These are phyloP conservation scores for Lenwebbia sp. DNA, from an alignment of 345 rosid genomes.

Conservation along the genomic window DNA sequence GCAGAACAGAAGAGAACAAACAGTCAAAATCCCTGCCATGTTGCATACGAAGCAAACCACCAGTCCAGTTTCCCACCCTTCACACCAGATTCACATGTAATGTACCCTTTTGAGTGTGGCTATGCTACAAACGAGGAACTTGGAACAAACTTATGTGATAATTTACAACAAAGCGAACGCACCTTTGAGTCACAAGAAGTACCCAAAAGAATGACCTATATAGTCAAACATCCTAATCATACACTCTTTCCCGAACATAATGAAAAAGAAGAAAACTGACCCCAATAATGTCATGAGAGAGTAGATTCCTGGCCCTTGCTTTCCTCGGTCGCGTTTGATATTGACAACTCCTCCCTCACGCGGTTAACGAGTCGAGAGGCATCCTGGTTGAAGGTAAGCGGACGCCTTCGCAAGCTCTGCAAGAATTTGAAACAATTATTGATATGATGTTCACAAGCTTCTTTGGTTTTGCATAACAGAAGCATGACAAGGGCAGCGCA, in stretches of 20 bases:
- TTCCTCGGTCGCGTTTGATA: slow-evolving; percentile 19
- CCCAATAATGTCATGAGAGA: neutral
- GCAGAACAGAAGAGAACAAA: neutral
- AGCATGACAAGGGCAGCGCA: neutral
- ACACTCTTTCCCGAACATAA: neutral
- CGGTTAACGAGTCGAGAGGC: slow-evolving; percentile 36
- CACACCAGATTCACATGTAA: neutral
- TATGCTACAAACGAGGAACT: neutral
- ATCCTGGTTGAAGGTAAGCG: slow-evolving; percentile 43
- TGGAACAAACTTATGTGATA: neutral
- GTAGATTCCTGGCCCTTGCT: slow-evolving; percentile 28
- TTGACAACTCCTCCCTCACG: slow-evolving; percentile 43
- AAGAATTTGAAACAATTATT: neutral
- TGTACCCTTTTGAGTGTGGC: neutral
- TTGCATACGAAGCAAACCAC: neutral
- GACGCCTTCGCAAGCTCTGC: slow-evolving; percentile 60
- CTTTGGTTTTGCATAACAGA: neutral
- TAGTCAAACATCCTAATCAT: neutral
- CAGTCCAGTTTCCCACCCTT: neutral
- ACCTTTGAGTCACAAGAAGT: neutral
- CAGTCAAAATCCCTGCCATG: neutral
- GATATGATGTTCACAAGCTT: neutral
- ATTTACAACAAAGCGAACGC: neutral
- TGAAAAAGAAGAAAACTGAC: neutral
- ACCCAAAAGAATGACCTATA: neutral